phyloP scores from a whole-genome alignment of 2,329 filamentous ascomycete species.

The Magnaporthiopsis rhizophila region DNA sequence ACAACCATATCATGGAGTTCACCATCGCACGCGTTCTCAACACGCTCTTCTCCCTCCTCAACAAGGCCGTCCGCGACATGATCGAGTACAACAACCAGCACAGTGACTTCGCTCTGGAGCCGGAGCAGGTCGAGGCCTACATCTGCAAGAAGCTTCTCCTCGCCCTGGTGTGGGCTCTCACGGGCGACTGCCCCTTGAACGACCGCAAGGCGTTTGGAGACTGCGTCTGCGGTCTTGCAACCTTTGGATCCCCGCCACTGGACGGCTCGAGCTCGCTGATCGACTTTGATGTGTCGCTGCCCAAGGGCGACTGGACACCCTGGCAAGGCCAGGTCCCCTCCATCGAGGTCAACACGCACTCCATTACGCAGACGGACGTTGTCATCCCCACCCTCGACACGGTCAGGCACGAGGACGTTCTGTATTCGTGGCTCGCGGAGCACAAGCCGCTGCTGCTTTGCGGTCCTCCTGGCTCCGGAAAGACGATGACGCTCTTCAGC shows the following conservation, averaged over 20 bases:
- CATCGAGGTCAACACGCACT: constrained; percentile 97
- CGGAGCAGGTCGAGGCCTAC: constrained; percentile 82
- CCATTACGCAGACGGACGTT: constrained; percentile 93
- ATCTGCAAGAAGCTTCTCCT: constrained; percentile 90
- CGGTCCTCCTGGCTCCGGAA: constrained; percentile 95
- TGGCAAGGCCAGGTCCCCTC: constrained; percentile 95
- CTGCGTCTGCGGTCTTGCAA: constrained; percentile 71
- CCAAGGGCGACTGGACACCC: constrained; percentile 78
- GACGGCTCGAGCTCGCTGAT: constrained; percentile 79
- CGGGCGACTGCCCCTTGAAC: constrained; percentile 81
- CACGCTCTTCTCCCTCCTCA: constrained; percentile 89
- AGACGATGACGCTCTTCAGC: constrained; percentile 99
- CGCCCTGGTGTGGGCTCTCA: constrained; percentile 89
- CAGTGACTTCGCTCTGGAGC: constrained; percentile 83
- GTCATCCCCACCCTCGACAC: constrained; percentile 98
- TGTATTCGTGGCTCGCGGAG: constrained; percentile 98
- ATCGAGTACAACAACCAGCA: constrained; percentile 96
- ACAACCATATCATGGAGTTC: constrained; percentile 98
- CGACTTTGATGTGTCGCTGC: constrained; percentile 86
- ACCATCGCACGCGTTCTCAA: constrained; percentile 83
- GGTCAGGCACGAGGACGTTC: constrained; percentile 94
- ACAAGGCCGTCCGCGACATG: constrained; percentile 85
- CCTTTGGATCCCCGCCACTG: constrained; percentile 75
- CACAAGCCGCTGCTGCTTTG: constrained; percentile 96
- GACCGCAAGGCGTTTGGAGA: constrained; percentile 90